Percentiles rank a stretch among this genome's conserved stretches.
Conservation (phyloP, 805 yeast genomes). For the Jamesozyma piceae region DNA sequence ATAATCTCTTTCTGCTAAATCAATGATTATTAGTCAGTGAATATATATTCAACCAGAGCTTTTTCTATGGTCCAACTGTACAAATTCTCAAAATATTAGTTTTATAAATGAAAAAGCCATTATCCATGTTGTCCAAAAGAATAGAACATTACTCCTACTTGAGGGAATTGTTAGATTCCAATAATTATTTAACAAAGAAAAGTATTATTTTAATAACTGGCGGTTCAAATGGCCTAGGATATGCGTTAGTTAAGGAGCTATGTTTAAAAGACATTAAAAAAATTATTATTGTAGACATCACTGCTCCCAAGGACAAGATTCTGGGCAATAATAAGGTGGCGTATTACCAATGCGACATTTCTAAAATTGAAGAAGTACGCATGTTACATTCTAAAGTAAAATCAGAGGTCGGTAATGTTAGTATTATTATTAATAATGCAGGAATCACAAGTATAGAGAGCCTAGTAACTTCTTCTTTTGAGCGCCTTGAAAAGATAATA, state of each 20-base stretch:
- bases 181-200: slow-evolving; percentile 8
- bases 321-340: slow-evolving; percentile 33
- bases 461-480: slow-evolving; percentile 43
- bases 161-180: neutral
- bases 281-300: slow-evolving; percentile 61
- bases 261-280: slow-evolving; percentile 34
- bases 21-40: no score
- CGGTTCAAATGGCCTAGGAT: slow-evolving; percentile 73
- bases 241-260: slow-evolving; percentile 45
- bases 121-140: neutral
- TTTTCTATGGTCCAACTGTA: no score
- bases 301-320: slow-evolving; percentile 21
- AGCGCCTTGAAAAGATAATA: slow-evolving; percentile 53
- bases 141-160: neutral
- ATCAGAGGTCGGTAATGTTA: slow-evolving; percentile 45
- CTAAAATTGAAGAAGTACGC: slow-evolving; percentile 39
- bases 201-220: slow-evolving; percentile 78
- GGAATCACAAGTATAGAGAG: slow-evolving; percentile 58
- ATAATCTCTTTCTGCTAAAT: no score
- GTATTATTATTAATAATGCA: slow-evolving; percentile 77
- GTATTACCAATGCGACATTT: slow-evolving; percentile 65
- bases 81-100: no score
- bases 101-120: neutral
- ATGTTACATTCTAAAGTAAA: slow-evolving; percentile 34
- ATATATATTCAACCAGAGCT: no score